Percentiles rank a stretch among this genome's conserved stretches.
phyloP scores from a whole-genome alignment of 306 rosid species.

The Chamaecrista fasciculata region DNA sequence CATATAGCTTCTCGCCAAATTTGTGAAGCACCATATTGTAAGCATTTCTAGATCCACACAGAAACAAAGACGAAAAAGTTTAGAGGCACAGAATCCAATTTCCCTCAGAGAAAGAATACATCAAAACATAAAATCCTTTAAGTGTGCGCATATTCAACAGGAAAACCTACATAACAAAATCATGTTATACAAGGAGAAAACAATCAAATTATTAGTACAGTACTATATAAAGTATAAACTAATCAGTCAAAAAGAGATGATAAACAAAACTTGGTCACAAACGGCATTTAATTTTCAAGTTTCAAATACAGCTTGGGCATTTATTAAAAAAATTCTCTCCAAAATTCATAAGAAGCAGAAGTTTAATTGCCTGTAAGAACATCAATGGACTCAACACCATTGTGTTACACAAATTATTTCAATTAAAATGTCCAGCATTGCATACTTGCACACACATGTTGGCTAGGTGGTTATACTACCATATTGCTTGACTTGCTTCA shows the following conservation, averaged over 20 bases:
- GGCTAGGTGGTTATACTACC: neutral
- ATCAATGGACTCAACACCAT: neutral
- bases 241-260: slow-evolving; percentile 8
- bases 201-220: neutral
- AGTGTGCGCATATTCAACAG: neutral
- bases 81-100: slow-evolving; percentile 22
- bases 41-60: slow-evolving; percentile 68
- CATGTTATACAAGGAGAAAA: slow-evolving; percentile 10
- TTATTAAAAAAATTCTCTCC: neutral
- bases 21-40: slow-evolving; percentile 99
- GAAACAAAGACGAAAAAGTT: neutral
- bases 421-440: neutral
- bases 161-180: slow-evolving; percentile 12
- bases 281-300: slow-evolving; percentile 1
- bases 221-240: neutral
- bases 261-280: slow-evolving; percentile 8
- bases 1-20: slow-evolving; percentile 84
- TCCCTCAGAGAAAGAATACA: neutral
- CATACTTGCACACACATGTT: neutral
- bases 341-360: neutral
- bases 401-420: neutral
- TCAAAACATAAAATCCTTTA: neutral
- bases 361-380: neutral
- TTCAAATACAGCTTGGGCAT: neutral
- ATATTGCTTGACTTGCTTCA: neutral